Conservation (phyloP, 2,329 filamentous ascomycete genomes). For the Teratosphaeriaceae sp. region DNA sequence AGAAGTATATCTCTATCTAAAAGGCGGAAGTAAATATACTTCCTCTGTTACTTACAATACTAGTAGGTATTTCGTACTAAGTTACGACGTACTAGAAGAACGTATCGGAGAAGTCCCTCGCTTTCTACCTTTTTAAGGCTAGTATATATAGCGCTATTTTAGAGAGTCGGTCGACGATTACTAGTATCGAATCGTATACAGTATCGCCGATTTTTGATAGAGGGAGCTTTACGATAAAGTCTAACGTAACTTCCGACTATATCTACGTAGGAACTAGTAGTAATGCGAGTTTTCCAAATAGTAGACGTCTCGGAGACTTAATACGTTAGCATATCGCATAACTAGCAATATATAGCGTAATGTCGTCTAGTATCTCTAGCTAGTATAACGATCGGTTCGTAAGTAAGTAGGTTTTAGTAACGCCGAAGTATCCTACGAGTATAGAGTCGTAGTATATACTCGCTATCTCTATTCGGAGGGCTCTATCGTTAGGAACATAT, state of each 20-base stretch:
- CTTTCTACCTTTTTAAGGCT: neutral
- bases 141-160: neutral
- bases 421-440: neutral
- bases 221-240: neutral
- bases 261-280: neutral
- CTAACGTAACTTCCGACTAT: neutral
- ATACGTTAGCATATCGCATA: neutral
- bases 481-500: neutral
- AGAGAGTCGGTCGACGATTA: neutral
- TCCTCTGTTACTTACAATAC: slow-evolving; percentile 9
- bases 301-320: neutral
- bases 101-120: neutral
- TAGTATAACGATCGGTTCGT: neutral
- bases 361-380: neutral
- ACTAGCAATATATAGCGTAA: neutral
- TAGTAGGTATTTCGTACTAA: neutral
- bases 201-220: neutral
- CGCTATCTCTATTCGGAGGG: neutral
- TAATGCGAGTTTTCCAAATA: neutral
- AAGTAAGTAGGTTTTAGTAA: neutral
- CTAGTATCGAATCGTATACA: neutral
- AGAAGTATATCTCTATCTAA: neutral
- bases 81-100: neutral
- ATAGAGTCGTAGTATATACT: neutral
- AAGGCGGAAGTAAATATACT: neutral